Evolutionary conservation across 2,329 filamentous ascomycete genomes (phyloP), one percentile per base, ranked within the genome.

Genomic region (Aureobasidium uvarum): DNA sequence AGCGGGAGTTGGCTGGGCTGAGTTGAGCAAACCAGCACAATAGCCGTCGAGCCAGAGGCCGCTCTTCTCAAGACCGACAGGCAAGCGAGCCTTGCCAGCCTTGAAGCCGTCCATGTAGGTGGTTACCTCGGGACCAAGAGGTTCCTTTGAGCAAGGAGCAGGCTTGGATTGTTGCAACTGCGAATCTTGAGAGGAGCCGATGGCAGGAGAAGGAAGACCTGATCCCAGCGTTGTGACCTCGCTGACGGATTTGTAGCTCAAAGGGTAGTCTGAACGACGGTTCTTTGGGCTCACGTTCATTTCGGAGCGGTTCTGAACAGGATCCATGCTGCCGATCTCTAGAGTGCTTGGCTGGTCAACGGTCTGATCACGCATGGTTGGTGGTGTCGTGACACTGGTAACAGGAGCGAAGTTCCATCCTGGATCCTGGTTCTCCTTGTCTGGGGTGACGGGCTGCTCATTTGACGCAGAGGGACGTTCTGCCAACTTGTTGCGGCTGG

Each of bases 1-100:
- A n/a, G 10, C 58, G 25, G 43, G 5, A 8, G 58, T 25, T 11
- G 58, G 5, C 31, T 64, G 46, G 13, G 54, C 65, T n/a, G 72
- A 71, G 52, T 73, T 71, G 45, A 73, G 67, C 50, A 75, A 62
- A 13, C 74, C 75, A 31, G 71, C 69, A 60, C 74, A 75, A 67
- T 76, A 77, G 11, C 75, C 75, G 7, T 73, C 69, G 11, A 77
- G 65, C 62, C 70, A 74, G 31, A 73, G 69, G 5, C 70, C 71
- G 16, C 62, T 66, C 39, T 70, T 70, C 23, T 73, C 70, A n/a
- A 66, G 45, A 16, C 68, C 69, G 36, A 74, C 67, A 18, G 69
- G 66, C 36, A 67, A 66, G 59, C 74, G 73, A 58, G 72, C 65
- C 6, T 76, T 66, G 28, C 75, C 75, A 39, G 71, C 71, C 36